Percentiles rank a stretch among this genome's conserved stretches.
phyloP scores from a whole-genome alignment of 805 yeast species.

The Lipomyces sp. region DNA sequence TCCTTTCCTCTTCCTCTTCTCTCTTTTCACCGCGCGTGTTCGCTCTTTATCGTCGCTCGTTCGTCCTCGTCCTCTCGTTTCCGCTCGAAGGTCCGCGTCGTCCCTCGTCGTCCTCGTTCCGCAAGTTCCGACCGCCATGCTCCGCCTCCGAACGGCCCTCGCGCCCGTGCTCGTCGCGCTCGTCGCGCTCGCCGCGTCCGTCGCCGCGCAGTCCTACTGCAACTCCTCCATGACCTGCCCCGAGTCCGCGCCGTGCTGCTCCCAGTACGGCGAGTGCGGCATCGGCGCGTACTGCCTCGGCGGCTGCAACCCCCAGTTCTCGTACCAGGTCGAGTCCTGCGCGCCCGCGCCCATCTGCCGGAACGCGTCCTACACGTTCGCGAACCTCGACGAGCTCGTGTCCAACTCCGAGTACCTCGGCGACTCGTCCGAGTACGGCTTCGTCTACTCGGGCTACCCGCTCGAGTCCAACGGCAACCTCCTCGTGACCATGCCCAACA shows the following conservation, averaged over 20 bases:
- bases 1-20: background rate
- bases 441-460: conserved; percentile 58
- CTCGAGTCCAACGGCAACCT: conserved; percentile 54
- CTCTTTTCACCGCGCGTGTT: background rate
- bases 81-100: background rate
- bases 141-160: too few relatives aligned
- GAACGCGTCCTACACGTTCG: conserved; percentile 37
- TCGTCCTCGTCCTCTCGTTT: background rate
- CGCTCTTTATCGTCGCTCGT: too few relatives aligned
- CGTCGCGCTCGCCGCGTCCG: conserved; percentile 21
- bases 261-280: conserved; percentile 70
- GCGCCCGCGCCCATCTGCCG: conserved; percentile 81
- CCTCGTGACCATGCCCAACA: conserved; percentile 73
- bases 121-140: too few relatives aligned
- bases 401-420: conserved; percentile 56
- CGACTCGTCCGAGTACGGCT: conserved; percentile 60
- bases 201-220: conserved; percentile 44
- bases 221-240: conserved; percentile 63
- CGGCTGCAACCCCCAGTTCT: conserved; percentile 78
- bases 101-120: background rate
- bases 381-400: conserved; percentile 37
- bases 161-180: too few relatives aligned
- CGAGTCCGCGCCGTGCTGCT: conserved; percentile 74
- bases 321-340: conserved; percentile 66
- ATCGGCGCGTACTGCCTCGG: conserved; percentile 75